phyloP scores from a whole-genome alignment of 192 early-diverging fungal genomes.

The Coemansia sp. region DNA sequence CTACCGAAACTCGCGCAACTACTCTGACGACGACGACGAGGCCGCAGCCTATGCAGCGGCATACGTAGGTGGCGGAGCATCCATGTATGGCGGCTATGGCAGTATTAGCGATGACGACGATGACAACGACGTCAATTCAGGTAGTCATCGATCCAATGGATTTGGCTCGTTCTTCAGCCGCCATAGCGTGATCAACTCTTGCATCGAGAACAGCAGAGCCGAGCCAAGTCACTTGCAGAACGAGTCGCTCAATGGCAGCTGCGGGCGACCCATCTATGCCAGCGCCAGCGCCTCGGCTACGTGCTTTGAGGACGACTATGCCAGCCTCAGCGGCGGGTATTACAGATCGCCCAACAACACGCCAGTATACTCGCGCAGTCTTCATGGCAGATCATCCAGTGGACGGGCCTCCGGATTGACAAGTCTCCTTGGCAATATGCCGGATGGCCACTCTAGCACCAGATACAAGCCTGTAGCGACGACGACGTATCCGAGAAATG shows the following conservation, averaged over 20 bases:
- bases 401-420: not conserved
- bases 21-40: constrained; percentile 39
- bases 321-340: constrained; percentile 1
- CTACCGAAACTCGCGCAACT: constrained; percentile 29
- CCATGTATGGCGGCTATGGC: constrained; percentile 36
- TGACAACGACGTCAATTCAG: constrained; percentile 3
- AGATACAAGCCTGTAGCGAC: constrained; percentile 17
- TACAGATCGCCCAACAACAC: constrained; percentile 32
- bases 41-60: constrained; percentile 45
- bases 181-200: constrained; percentile 11
- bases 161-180: constrained; percentile 7
- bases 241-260: not conserved
- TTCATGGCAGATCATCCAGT: constrained; percentile 6
- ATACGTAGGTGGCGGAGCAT: constrained; percentile 33
- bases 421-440: not conserved
- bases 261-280: not conserved
- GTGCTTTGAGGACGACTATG: constrained; percentile 11
- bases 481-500: constrained; percentile 1
- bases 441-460: constrained; percentile 23
- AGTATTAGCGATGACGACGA: constrained; percentile 31
- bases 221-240: not conserved
- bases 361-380: constrained; percentile 21
- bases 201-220: not conserved
- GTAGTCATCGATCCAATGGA: constrained; percentile 8
- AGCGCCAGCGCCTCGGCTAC: constrained; percentile 1